These are phyloP conservation scores for Ascochyta clinopodiicola DNA, from an alignment of 2,329 filamentous ascomycete species.

Conservation along the genomic window DNA sequence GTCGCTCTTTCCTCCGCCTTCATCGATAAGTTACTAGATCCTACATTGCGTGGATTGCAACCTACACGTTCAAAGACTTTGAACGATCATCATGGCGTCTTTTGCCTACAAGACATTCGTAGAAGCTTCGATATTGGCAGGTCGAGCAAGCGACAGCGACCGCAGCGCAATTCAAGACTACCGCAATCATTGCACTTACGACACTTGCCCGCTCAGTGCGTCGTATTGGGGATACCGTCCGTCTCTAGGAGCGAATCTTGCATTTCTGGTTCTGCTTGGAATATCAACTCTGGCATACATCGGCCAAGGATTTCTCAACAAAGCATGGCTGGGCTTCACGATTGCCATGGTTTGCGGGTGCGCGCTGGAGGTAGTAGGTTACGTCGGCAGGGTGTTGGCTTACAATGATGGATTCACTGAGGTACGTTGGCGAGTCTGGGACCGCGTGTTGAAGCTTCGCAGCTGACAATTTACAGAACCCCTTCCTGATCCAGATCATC, in stretches of 20 bases:
- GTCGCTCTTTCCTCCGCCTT: not conserved
- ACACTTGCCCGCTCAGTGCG: conserved; percentile 16
- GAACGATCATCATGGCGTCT: not conserved
- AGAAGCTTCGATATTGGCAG: conserved; percentile 3
- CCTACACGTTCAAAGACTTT: not conserved
- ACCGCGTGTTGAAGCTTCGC: too few species aligned
- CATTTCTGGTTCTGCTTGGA: conserved; percentile 54
- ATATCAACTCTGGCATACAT: conserved; percentile 50
- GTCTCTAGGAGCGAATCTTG: conserved; percentile 49
- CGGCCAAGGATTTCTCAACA: conserved; percentile 46
- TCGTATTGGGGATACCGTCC: conserved; percentile 56
- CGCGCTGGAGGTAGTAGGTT: conserved; percentile 66
- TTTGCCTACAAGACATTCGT: not conserved
- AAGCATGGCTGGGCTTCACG: conserved; percentile 52
- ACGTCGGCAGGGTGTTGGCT: conserved; percentile 65
- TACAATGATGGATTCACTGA: conserved; percentile 63
- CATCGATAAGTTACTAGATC: not conserved
- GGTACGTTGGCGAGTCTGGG: conserved; percentile 21
- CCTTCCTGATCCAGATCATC: conserved; percentile 72
- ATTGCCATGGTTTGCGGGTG: conserved; percentile 63
- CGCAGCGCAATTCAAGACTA: conserved; percentile 5
- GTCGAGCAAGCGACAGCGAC: conserved; percentile 10
- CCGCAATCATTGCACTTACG: conserved; percentile 4
- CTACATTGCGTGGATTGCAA: not conserved
- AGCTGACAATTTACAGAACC: conserved; percentile 46